These are phyloP conservation scores for Solanum hybrid DNA, from an alignment of 305 asterid genomes.

Conservation along the genomic window DNA sequence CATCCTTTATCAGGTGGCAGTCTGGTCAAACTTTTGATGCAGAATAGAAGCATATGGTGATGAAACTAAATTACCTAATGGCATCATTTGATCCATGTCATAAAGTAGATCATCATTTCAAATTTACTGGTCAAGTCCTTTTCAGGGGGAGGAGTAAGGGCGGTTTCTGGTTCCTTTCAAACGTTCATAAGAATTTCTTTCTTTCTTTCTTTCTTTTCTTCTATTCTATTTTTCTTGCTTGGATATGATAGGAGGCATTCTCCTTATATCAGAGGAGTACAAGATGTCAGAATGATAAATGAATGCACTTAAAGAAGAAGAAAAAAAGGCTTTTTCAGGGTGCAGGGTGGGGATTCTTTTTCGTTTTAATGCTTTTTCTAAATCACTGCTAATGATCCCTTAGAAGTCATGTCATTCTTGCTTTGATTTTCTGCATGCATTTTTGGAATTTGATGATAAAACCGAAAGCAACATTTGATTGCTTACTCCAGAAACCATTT, in stretches of 20 bases:
- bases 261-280: neutral
- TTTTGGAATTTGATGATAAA: neutral
- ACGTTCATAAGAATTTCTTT: neutral
- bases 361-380: neutral
- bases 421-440: neutral
- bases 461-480: neutral
- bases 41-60: neutral
- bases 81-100: neutral
- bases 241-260: neutral
- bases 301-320: neutral
- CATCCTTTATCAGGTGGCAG: conserved; percentile 5
- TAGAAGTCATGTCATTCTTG: neutral
- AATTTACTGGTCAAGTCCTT: neutral
- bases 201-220: neutral
- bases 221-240: neutral
- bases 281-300: neutral
- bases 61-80: neutral
- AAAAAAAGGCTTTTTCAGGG: neutral
- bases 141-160: neutral
- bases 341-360: neutral
- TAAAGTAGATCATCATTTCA: neutral
- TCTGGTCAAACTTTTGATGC: neutral
- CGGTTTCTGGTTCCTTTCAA: neutral
- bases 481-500: neutral
- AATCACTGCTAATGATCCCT: neutral